Evolutionary conservation across 1,284 basidiomycete species (phyloP), one percentile per base, ranked within the genome.

Genomic region (Meira miltonrushii): DNA sequence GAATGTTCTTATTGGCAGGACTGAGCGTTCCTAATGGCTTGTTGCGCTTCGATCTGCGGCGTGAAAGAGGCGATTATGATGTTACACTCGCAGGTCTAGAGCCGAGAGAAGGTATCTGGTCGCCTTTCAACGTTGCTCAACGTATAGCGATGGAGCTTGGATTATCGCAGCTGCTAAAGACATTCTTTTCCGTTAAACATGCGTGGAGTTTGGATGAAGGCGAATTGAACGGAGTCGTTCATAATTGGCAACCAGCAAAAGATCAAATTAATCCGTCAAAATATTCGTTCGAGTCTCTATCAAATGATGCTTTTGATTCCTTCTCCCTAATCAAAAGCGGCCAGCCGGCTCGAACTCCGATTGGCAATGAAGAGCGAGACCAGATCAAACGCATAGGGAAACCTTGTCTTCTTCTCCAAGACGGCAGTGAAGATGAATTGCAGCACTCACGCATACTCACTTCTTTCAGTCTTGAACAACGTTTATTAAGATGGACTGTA

Each of bases 161-260:
- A 7, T 25, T 56, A 10, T 12, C 38, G 10, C 10, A 10, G 7
- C 43, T 56, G 2, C 55, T 56, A 4, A 43, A 49, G 13, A 50
- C 17, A 43, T 11, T n/a, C 13, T 33, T 33, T 8, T 33, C 28
- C 4, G n/a, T 7, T 3, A n/a, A 43, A 17, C 55, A 56, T 25
- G 21, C 25, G 3, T 56, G 55, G 55, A 47, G 41, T 11, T 41
- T 56, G 10, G 55, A 56, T 41, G 55, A 56, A 40, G 55, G 55
- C 55, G 46, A 50, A n/a, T 33, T 33, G 28, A 33, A 13, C 8
- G 55, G 55, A 11, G 3, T 54, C 17, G 40, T 28, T 3, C 50
- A 53, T 33, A 53, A 53, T 17, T 53, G 50, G 37, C 21, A 12
- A 25, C 25, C 21, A 12, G 4, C 48, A 4, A 38, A 50, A 37